These are phyloP conservation scores for Leccinum obscurum DNA, from an alignment of 768 basidiomycete genomes.

Conservation along the genomic window DNA sequence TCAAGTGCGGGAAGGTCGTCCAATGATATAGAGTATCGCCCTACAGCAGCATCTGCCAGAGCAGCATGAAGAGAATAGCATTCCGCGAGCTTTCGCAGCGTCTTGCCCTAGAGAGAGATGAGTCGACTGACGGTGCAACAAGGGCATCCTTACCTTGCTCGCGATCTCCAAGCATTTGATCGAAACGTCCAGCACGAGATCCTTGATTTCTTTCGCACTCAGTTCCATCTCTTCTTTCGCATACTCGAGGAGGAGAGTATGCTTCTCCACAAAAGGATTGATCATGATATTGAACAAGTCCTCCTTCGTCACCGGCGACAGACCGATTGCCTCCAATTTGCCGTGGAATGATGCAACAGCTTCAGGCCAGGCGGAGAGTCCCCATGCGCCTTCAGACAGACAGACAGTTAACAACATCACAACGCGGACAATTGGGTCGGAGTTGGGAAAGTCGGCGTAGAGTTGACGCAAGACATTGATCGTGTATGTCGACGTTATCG, in stretches of 20 bases:
- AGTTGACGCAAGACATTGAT: conserved; percentile 59
- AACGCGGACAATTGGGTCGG: conserved; percentile 59
- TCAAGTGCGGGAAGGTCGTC: conserved; percentile 58
- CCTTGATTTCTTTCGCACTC: conserved; percentile 40
- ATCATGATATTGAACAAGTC: conserved; percentile 64
- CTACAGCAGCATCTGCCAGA: conserved; percentile 47
- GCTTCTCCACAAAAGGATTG: conserved; percentile 70
- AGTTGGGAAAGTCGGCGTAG: conserved; percentile 64
- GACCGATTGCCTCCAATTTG: conserved; percentile 54
- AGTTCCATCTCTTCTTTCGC: conserved; percentile 45
- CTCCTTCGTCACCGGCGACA: conserved; percentile 54
- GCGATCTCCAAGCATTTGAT: conserved; percentile 59
- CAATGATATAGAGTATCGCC: conserved; percentile 50
- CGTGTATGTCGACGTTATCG: conserved; percentile 51
- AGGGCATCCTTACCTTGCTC: conserved; percentile 40
- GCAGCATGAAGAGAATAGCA: conserved; percentile 43
- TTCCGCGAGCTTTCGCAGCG: conserved; percentile 59
- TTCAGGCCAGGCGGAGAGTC: conserved; percentile 30
- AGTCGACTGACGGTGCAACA: conserved; percentile 9
- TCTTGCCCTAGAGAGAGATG: conserved; percentile 53
- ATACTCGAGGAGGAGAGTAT: conserved; percentile 51
- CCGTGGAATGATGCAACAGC: conserved; percentile 38
- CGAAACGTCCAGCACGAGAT: conserved; percentile 60
- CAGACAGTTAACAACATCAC: conserved; percentile 76
- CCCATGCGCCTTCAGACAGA: conserved; percentile 35